Evolutionary conservation across 169 alveolate species (phyloP).

Genomic region (Plasmodium vivax): DNA sequence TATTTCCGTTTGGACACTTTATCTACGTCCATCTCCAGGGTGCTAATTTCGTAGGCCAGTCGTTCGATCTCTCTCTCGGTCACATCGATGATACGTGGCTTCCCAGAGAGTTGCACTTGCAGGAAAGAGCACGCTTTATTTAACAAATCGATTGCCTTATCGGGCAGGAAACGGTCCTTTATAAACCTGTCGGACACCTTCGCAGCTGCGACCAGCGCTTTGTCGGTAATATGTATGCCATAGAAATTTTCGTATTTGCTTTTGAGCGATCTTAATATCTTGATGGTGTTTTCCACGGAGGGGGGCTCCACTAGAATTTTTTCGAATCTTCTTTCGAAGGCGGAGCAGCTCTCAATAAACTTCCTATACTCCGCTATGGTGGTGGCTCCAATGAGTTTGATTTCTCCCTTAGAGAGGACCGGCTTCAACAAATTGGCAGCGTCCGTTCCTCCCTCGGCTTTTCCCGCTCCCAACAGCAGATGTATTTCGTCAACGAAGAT

Average conservation of each 20-base stretch:
- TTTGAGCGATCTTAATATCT: constrained; percentile 74
- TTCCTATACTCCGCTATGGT: constrained; percentile 77
- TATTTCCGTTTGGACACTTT: constrained; percentile 59
- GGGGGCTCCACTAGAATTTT: constrained; percentile 74
- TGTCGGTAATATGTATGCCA: constrained; percentile 67
- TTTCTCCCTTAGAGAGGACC: constrained; percentile 73
- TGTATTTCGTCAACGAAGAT: constrained; percentile 81
- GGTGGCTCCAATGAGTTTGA: constrained; percentile 79
- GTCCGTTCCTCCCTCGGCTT: constrained; percentile 75
- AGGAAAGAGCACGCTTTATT: constrained; percentile 78
- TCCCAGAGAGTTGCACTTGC: constrained; percentile 68
- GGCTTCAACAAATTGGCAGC: constrained; percentile 79
- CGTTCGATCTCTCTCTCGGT: constrained; percentile 73
- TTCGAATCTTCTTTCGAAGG: constrained; percentile 80
- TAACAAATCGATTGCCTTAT: constrained; percentile 78
- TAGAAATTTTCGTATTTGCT: constrained; percentile 74
- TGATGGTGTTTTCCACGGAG: constrained; percentile 65
- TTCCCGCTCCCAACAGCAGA: constrained; percentile 76
- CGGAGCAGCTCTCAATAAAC: constrained; percentile 76
- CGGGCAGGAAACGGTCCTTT: constrained; percentile 76
- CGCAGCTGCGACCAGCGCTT: constrained; percentile 77
- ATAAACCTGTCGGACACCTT: constrained; percentile 75
- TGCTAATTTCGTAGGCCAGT: constrained; percentile 53
- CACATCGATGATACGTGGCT: constrained; percentile 62
- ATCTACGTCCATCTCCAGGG: constrained; percentile 71